phyloP scores from a whole-genome alignment of 805 yeast species.

The Candida endomychidarum region DNA sequence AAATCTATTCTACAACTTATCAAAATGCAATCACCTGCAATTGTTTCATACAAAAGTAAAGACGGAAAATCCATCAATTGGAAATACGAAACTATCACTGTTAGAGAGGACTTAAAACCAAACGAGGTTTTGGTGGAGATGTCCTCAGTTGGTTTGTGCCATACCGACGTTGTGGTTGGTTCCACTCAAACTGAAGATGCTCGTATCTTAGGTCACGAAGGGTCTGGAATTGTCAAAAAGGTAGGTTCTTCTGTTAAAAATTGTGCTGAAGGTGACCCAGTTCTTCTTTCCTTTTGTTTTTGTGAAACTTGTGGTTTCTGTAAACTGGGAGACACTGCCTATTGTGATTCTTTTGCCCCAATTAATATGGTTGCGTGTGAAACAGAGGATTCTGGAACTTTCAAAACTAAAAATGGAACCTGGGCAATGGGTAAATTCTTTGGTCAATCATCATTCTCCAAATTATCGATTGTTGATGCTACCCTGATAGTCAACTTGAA shows the following conservation, averaged over 20 bases:
- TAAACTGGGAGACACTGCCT: constrained; percentile 5
- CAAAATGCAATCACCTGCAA: constrained; percentile 9
- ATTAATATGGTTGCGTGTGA: constrained; percentile 3
- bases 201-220: constrained; percentile 12
- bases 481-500: constrained; percentile 6
- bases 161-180: constrained; percentile 9
- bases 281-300: constrained; percentile 11
- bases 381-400: constrained; percentile 4
- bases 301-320: constrained; percentile 9
- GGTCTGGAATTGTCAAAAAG: constrained; percentile 8
- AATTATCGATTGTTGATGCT: constrained; percentile 8
- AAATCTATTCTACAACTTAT: background rate
- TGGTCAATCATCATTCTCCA: constrained; percentile 14
- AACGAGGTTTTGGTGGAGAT: constrained; percentile 13
- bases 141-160: constrained; percentile 12
- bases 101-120: constrained; percentile 10
- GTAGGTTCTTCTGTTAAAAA: constrained; percentile 8
- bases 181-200: constrained; percentile 4
- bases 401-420: constrained; percentile 3
- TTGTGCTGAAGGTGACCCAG: constrained; percentile 9
- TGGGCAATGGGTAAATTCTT: constrained; percentile 12
- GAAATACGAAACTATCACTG: constrained; percentile 10
- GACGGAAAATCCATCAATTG: constrained; percentile 11
- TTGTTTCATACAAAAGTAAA: constrained; percentile 9
- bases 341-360: constrained; percentile 6